These are phyloP conservation scores for Epithemia pelagica DNA, from an alignment of 108 stramenopile species.

Conservation along the genomic window DNA sequence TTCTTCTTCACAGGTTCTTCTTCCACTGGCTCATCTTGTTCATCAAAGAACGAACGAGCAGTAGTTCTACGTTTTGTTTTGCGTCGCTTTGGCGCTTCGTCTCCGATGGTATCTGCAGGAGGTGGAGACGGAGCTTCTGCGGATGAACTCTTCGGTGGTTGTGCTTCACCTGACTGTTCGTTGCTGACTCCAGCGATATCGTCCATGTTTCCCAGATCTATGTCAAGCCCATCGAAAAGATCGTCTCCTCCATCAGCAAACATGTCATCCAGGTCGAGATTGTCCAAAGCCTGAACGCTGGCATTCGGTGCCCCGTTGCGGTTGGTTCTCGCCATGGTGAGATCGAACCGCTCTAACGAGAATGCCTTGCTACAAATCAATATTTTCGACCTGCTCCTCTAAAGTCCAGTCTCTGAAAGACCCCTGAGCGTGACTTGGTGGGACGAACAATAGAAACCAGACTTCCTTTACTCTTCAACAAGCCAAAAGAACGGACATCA, in stretches of 20 bases:
- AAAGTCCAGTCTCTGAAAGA: not conserved
- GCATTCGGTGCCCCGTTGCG: conserved; percentile 1
- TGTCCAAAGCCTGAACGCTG: conserved; percentile 16
- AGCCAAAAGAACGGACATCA: not conserved
- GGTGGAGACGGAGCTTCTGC: not conserved
- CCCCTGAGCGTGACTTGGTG: not conserved
- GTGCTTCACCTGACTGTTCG: not conserved
- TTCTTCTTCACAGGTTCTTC: conserved; percentile 11
- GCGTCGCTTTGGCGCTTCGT: conserved; percentile 13
- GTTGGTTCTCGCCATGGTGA: conserved; percentile 16
- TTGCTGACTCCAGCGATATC: conserved; percentile 15
- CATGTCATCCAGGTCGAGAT: conserved; percentile 29
- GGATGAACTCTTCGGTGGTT: not conserved
- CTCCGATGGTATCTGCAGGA: not conserved
- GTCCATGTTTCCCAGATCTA: conserved; percentile 22
- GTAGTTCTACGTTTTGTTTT: conserved; percentile 19
- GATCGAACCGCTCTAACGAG: not conserved
- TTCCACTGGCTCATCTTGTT: conserved; percentile 13
- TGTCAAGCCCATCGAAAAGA: conserved; percentile 27
- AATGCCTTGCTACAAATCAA: not conserved
- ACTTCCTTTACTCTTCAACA: not conserved
- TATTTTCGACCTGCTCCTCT: not conserved
- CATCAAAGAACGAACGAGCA: conserved; percentile 1
- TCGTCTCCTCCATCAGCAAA: conserved; percentile 22
- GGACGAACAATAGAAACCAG: not conserved